These are phyloP conservation scores for Phytophthora brassicae DNA, from an alignment of 352 stramenopile genomes.

Conservation along the genomic window DNA sequence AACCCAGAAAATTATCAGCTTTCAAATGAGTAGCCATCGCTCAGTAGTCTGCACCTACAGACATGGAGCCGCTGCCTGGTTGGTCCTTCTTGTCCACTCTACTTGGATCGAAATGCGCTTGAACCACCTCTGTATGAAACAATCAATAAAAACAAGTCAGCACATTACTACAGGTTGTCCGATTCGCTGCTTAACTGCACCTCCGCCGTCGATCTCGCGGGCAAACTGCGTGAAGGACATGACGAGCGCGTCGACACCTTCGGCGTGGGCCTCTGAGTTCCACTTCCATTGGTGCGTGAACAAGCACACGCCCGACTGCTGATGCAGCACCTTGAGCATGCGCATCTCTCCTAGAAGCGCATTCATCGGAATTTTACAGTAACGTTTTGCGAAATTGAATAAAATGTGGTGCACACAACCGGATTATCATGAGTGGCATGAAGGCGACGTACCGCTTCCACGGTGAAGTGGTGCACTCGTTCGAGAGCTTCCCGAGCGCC, in stretches of 20 bases:
- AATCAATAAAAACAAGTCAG: too few species aligned
- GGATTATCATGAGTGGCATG: conserved; percentile 53
- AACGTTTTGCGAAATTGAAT: too few species aligned
- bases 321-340: conserved; percentile 77
- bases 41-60: conserved; percentile 20
- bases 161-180: too few species aligned
- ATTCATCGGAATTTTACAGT: conserved; percentile 25
- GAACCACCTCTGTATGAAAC: conserved; percentile 54
- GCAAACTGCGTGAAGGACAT: conserved; percentile 86
- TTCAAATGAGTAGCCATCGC: too few species aligned
- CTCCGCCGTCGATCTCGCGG: conserved; percentile 81
- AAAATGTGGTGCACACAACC: too few species aligned
- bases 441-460: conserved; percentile 68
- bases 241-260: conserved; percentile 76
- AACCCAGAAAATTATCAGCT: too few species aligned
- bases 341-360: conserved; percentile 50
- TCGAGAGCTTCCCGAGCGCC: conserved; percentile 62
- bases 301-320: conserved; percentile 63
- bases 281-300: conserved; percentile 86
- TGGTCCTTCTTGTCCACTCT: conserved; percentile 34
- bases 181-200: conserved; percentile 21
- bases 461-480: conserved; percentile 65
- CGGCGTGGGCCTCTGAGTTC: conserved; percentile 67
- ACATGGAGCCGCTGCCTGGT: conserved; percentile 23
- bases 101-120: conserved; percentile 65